phyloP scores from a whole-genome alignment of 768 basidiomycete species.

The Pleurotus sapidus region DNA sequence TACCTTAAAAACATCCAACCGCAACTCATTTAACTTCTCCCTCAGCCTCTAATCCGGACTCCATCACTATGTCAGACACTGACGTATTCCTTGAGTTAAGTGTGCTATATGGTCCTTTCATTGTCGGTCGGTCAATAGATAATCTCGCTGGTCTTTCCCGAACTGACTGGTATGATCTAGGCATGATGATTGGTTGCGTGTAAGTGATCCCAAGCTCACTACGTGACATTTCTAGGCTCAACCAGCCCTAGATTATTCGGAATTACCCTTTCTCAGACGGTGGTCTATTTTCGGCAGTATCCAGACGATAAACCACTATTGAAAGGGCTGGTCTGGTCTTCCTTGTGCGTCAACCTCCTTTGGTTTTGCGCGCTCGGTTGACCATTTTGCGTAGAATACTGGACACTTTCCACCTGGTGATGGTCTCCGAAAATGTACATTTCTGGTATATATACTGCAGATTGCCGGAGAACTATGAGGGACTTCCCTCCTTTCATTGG shows the following conservation, averaged over 20 bases:
- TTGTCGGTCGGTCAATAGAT: background rate
- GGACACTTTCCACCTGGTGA: constrained; percentile 13
- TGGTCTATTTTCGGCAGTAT: constrained; percentile 11
- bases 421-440: constrained; percentile 12
- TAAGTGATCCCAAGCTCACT: background rate
- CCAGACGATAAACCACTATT: constrained; percentile 8
- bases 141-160: background rate
- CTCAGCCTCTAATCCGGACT: background rate
- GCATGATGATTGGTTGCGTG: constrained; percentile 7
- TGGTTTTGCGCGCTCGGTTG: background rate
- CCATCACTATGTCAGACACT: background rate
- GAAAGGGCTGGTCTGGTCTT: constrained; percentile 2
- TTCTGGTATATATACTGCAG: constrained; percentile 13
- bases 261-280: constrained; percentile 10
- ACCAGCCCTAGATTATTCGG: constrained; percentile 8
- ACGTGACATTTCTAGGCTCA: background rate
- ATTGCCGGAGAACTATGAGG: constrained; percentile 11
- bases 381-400: constrained; percentile 3
- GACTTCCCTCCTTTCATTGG: constrained; percentile 8
- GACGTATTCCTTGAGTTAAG: background rate
- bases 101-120: constrained; percentile 3
- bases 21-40: too few species aligned
- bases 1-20: too few species aligned
- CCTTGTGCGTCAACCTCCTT: constrained; percentile 1
- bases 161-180: background rate